Evolutionary conservation across 1,284 basidiomycete genomes (phyloP).

Genomic region (Irpex rosettiformis): DNA sequence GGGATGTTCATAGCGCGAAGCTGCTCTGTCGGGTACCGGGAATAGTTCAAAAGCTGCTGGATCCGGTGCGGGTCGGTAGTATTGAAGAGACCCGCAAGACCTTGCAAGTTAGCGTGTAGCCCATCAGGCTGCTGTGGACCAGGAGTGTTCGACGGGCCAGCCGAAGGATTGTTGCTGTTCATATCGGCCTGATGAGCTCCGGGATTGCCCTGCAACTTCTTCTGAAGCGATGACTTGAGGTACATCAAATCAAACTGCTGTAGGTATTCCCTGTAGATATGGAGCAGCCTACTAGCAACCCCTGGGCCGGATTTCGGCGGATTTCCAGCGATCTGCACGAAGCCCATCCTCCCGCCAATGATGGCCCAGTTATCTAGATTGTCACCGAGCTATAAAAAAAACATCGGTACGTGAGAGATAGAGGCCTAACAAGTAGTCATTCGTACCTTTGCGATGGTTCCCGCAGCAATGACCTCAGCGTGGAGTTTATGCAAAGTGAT

Average conservation of each 20-base stretch:
- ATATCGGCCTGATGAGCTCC: not conserved
- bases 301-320: slow-evolving; percentile 57
- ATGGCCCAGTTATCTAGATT: slow-evolving; percentile 52
- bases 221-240: slow-evolving; percentile 25
- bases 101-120: not conserved
- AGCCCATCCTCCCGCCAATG: slow-evolving; percentile 62
- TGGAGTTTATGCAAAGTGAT: slow-evolving; percentile 59
- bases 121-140: not conserved
- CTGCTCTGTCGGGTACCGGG: slow-evolving; percentile 40
- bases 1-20: slow-evolving; percentile 49
- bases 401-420: not conserved
- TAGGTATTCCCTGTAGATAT: slow-evolving; percentile 59
- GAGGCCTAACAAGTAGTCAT: not conserved
- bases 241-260: slow-evolving; percentile 55
- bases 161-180: not conserved
- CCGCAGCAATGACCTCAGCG: slow-evolving; percentile 39
- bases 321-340: slow-evolving; percentile 58
- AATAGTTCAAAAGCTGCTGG: slow-evolving; percentile 39
- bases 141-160: not conserved
- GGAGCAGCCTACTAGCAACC: slow-evolving; percentile 53
- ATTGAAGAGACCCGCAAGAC: slow-evolving; percentile 3
- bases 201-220: slow-evolving; percentile 8
- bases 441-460: slow-evolving; percentile 3
- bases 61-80: slow-evolving; percentile 30
- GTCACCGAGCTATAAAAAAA: not conserved